phyloP scores from a whole-genome alignment of 345 rosid species.

The Eutrema japonicum region DNA sequence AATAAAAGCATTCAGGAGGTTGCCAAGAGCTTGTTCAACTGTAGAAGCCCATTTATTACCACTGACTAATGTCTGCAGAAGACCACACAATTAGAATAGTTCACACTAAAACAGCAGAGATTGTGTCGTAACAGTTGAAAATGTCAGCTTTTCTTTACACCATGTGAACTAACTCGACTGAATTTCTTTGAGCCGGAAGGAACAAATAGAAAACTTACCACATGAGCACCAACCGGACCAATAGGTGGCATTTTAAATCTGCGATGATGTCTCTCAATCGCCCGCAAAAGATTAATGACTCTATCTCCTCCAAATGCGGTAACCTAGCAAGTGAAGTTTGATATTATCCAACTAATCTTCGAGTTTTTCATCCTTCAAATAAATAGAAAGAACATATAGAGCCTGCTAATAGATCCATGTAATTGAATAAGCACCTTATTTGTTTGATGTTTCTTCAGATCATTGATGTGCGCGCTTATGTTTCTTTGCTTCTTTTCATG shows the following conservation, averaged over 20 bases:
- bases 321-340: slow-evolving; percentile 53
- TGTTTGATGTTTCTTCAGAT: slow-evolving; percentile 59
- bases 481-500: slow-evolving; percentile 52
- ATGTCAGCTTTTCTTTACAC: slow-evolving; percentile 10
- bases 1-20: slow-evolving; percentile 86
- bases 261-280: slow-evolving; percentile 66
- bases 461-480: slow-evolving; percentile 47
- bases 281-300: slow-evolving; percentile 68
- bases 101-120: slow-evolving; percentile 22
- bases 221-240: slow-evolving; percentile 91
- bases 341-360: slow-evolving; percentile 23
- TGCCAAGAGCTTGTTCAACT: slow-evolving; percentile 89
- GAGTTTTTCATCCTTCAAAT: background rate
- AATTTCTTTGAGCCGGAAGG: background rate
- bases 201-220: slow-evolving; percentile 56
- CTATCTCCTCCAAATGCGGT: slow-evolving; percentile 91
- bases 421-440: slow-evolving; percentile 62
- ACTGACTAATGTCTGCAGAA: slow-evolving; percentile 62
- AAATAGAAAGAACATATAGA: background rate
- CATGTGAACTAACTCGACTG: slow-evolving; percentile 13
- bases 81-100: slow-evolving; percentile 11
- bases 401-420: slow-evolving; percentile 15
- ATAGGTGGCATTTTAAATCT: slow-evolving; percentile 72
- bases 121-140: background rate
- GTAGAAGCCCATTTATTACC: slow-evolving; percentile 86